Base-by-base conservation (phyloP, 2,329 filamentous ascomycete genomes). In the Davidsoniella eucalypti region DNA sequence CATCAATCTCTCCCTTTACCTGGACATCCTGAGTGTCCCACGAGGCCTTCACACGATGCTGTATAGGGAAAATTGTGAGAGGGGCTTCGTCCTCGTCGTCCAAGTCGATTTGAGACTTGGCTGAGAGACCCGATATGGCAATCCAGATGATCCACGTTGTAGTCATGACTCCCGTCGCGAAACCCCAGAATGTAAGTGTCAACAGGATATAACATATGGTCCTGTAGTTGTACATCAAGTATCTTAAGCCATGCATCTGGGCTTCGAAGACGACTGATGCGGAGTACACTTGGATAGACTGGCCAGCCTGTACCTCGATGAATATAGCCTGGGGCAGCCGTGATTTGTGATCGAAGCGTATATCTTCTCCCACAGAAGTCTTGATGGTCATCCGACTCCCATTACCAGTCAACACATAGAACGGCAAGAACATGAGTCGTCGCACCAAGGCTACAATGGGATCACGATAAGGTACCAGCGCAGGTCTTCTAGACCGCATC, bases 181-280 rank as follows among this genome's bases (percentile, higher is more conserved):
- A 76, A 1, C 68, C 61, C 87, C 88, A 96, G 64, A 95, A 95
- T 0, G 76, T 57, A 0, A 68, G 63, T 0, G 80, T 84, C 58
- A 87, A 83, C 1, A 80, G 59, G 0, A 83, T 48, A 52, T 87
- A 87, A 4, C 79, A 79, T 1, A 78, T 62, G 36, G 92, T 59
- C 10, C 83, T 78, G 66, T 90, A 82, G 54, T 86, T 80, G 59
- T 92, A 92, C 84, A 98, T 94, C 50, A 88, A 58, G 78, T 84
- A 92, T 45, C 83, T 70, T 54, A 95, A 63, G 0, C 90, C 90
- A 9, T 74, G 72, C 55, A 95, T 78, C 49, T 78, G 74, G 4
- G 90, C 88, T 25, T 75, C 78, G 55, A 96, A 77, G 2, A 72
- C 73, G 33, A 94, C 71, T 12, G 65, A 67, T 3, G 76, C 80